Percentiles rank a stretch among this genome's conserved stretches.
Conservation (phyloP, 2,329 filamentous ascomycete species). For the Fusarium albosuccineum region DNA sequence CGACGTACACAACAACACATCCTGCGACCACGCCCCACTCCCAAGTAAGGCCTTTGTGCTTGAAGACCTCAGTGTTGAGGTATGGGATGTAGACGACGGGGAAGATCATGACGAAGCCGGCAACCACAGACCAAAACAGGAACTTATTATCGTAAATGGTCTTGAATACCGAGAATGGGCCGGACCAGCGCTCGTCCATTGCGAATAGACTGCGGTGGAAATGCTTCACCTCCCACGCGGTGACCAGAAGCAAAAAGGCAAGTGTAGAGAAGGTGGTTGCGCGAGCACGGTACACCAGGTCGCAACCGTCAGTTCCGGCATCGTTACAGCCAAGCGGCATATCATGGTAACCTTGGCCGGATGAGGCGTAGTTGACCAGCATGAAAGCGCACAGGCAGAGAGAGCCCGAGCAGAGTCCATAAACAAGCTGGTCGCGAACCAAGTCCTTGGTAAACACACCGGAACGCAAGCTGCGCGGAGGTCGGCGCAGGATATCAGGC, state of each 20-base stretch:
- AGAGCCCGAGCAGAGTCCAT: conserved; percentile 73
- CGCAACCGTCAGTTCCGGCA: conserved; percentile 62
- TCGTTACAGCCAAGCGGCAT: conserved; percentile 72
- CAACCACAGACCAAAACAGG: conserved; percentile 73
- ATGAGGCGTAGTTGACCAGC: conserved; percentile 66
- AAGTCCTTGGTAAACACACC: conserved; percentile 76
- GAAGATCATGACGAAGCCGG: conserved; percentile 70
- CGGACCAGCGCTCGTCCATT: conserved; percentile 68
- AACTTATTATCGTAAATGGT: conserved; percentile 79
- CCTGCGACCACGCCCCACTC: conserved; percentile 78
- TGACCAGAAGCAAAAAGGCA: conserved; percentile 75
- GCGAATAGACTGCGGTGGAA: conserved; percentile 77
- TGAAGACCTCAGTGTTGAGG: conserved; percentile 76
- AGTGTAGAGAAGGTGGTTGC: conserved; percentile 78
- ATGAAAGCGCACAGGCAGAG: conserved; percentile 73
- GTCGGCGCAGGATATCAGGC: conserved; percentile 75
- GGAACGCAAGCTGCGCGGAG: conserved; percentile 70
- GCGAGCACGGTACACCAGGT: conserved; percentile 72
- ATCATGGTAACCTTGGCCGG: conserved; percentile 59
- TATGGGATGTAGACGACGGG: conserved; percentile 76
- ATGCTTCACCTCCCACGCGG: conserved; percentile 81
- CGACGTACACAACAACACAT: conserved; percentile 70
- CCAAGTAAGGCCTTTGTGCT: conserved; percentile 76
- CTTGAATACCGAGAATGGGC: conserved; percentile 64
- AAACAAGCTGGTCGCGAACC: conserved; percentile 75